Conservation (phyloP, 2,329 filamentous ascomycete species). For the Phialocephala sp. region DNA sequence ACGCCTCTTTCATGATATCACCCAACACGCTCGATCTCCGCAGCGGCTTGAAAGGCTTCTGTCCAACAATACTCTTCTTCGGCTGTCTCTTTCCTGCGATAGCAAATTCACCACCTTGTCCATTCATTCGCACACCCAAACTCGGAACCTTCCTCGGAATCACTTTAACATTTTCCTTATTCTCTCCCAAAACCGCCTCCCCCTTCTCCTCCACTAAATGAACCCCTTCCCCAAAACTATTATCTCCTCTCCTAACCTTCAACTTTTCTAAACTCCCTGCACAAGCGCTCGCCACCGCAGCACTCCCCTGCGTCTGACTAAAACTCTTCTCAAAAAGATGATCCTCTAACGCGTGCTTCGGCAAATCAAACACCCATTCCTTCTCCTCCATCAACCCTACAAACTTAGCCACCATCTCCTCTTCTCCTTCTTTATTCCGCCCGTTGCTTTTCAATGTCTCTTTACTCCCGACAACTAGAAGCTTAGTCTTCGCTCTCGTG, state of each 20-base stretch:
- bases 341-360: constrained; percentile 63
- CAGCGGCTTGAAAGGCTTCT: constrained; percentile 55
- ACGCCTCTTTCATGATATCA: constrained; percentile 75
- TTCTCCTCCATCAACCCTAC: constrained; percentile 77
- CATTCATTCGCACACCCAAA: background rate
- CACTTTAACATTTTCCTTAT: constrained; percentile 16
- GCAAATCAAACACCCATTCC: constrained; percentile 81
- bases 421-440: constrained; percentile 67
- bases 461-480: constrained; percentile 85
- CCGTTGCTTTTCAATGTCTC: constrained; percentile 71
- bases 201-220: background rate
- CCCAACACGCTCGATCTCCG: constrained; percentile 51
- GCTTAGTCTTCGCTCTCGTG: constrained; percentile 88
- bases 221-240: background rate
- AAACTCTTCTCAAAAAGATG: constrained; percentile 66
- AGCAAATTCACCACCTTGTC: background rate
- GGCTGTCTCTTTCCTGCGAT: constrained; percentile 45
- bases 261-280: background rate
- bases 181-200: constrained; percentile 21
- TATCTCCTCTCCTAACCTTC: background rate
- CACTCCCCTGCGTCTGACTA: constrained; percentile 59
- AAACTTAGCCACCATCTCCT: constrained; percentile 79
- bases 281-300: background rate
- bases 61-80: constrained; percentile 62
- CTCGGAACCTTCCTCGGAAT: background rate